Percentiles rank a stretch among this genome's conserved stretches.
Conservation (phyloP, 2,329 filamentous ascomycete genomes). For the Sclerotinia spermophila region DNA sequence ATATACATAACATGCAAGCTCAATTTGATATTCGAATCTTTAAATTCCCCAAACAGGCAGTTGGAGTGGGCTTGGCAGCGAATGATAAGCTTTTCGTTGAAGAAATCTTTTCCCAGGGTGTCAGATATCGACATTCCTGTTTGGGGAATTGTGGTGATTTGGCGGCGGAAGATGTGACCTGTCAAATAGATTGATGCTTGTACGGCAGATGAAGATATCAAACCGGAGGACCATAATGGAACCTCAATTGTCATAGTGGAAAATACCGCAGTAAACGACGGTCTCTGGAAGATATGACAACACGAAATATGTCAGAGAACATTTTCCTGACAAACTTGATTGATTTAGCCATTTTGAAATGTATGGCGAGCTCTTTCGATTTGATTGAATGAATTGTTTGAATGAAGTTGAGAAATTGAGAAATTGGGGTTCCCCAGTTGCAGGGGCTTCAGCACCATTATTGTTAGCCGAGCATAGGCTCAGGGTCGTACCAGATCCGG, state of each 20-base stretch:
- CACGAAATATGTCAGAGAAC: neutral
- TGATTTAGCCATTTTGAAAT: neutral
- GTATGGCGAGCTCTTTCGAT: neutral
- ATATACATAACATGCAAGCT: neutral
- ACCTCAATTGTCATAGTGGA: neutral
- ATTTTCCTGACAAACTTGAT: neutral
- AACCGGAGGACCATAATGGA: neutral
- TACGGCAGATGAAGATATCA: neutral
- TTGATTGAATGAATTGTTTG: neutral
- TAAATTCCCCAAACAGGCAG: conserved; percentile 7
- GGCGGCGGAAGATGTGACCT: conserved; percentile 2
- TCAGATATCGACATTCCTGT: conserved; percentile 10
- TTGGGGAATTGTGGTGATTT: neutral
- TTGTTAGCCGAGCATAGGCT: conserved; percentile 5
- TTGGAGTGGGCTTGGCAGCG: neutral
- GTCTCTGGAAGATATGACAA: neutral
- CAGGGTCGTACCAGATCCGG: neutral
- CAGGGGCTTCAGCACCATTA: neutral
- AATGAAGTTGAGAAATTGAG: conserved; percentile 4
- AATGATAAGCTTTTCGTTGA: conserved; percentile 16
- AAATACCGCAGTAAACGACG: neutral
- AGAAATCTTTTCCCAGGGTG: neutral
- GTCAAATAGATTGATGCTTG: neutral
- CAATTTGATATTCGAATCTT: neutral
- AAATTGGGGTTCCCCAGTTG: neutral